Percentiles rank a stretch among this genome's conserved stretches.
Conservation (phyloP, 2,329 filamentous ascomycete species). For the Penicillium sp. region DNA sequence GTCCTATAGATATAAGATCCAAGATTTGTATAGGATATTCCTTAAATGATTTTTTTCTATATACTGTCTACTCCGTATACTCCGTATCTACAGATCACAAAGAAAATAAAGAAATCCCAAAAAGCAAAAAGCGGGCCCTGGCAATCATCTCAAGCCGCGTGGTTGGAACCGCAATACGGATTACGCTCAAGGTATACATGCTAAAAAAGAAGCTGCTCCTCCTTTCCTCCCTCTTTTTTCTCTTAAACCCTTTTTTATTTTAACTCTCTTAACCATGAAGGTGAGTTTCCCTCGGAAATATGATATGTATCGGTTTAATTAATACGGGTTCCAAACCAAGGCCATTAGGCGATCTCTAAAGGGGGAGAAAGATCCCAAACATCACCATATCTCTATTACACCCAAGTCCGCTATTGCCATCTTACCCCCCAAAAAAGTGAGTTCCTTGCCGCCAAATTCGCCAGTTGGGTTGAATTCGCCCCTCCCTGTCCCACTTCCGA, state of each 20-base stretch:
- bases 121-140: conserved; percentile 7
- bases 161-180: conserved; percentile 21
- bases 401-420: conserved; percentile 86
- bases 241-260: background rate
- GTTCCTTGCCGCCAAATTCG: conserved; percentile 24
- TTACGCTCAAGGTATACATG: conserved; percentile 1
- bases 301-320: conserved; percentile 15
- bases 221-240: conserved; percentile 8
- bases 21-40: background rate
- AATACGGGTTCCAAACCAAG: conserved; percentile 29
- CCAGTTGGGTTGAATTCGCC: background rate
- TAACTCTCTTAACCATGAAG: conserved; percentile 19
- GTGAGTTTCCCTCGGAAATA: conserved; percentile 14
- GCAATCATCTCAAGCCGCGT: conserved; percentile 15
- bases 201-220: conserved; percentile 7
- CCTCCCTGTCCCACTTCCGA: conserved; percentile 7
- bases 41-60: too few relatives aligned
- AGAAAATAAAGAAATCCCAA: background rate
- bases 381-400: conserved; percentile 67
- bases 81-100: background rate
- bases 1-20: background rate
- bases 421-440: conserved; percentile 87
- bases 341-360: conserved; percentile 86
- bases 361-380: conserved; percentile 72
- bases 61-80: too few relatives aligned